Evolutionary conservation across 768 basidiomycete species (phyloP).

Genomic region (Dioszegia crocea): DNA sequence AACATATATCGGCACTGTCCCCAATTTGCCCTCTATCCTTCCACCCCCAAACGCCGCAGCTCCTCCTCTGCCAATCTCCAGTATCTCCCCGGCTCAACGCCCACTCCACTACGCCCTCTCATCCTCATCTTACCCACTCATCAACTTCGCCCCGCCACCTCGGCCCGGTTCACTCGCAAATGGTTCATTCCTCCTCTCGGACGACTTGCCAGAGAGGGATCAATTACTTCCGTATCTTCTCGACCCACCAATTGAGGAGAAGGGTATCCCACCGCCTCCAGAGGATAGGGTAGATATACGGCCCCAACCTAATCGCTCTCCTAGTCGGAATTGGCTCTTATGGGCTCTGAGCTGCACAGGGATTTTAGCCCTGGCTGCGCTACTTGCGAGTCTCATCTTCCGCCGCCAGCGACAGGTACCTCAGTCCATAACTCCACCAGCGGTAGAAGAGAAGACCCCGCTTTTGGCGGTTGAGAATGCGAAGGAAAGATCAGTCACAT

Average conservation of each 20-base stretch:
- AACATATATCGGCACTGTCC: conserved; percentile 67
- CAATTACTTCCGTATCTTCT: conserved; percentile 33
- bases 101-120: conserved; percentile 74
- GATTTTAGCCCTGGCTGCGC: conserved; percentile 8
- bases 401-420: conserved; percentile 5
- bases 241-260: conserved; percentile 34
- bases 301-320: not conserved
- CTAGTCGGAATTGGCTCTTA: not conserved
- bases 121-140: conserved; percentile 72
- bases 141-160: conserved; percentile 53
- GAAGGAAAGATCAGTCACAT: conserved; percentile 12
- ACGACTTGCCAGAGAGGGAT: conserved; percentile 34
- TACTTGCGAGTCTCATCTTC: conserved; percentile 16
- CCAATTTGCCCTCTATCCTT: conserved; percentile 19
- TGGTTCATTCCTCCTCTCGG: conserved; percentile 35
- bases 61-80: not conserved
- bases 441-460: conserved; percentile 29
- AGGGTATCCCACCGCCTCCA: conserved; percentile 14
- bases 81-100: not conserved
- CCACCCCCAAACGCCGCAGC: not conserved
- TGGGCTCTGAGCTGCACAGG: conserved; percentile 22
- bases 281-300: conserved; percentile 3
- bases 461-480: conserved; percentile 14
- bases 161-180: conserved; percentile 31
- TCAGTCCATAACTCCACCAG: conserved; percentile 8